Conservation (phyloP, 768 basidiomycete species). For the Russula griseocarnosa region DNA sequence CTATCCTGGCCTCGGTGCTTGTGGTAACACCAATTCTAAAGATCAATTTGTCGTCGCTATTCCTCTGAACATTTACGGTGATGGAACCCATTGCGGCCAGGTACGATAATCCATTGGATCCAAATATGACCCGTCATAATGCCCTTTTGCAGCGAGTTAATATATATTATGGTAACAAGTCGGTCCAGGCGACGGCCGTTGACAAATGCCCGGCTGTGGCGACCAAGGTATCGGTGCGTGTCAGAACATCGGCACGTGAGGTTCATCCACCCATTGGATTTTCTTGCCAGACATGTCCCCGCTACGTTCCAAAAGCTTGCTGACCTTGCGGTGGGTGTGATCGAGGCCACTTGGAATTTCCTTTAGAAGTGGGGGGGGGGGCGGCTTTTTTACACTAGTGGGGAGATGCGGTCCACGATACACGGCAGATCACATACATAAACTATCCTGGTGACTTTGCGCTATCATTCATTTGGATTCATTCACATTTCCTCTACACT, state of each 20-base stretch:
- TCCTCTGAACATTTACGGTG: background rate
- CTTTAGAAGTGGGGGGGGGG: background rate
- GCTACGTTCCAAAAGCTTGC: conserved; percentile 12
- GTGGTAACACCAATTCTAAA: no score
- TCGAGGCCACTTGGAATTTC: background rate
- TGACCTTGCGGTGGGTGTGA: conserved; percentile 1
- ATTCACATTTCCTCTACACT: background rate
- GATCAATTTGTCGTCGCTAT: background rate
- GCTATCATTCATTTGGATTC: background rate
- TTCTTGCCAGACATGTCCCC: conserved; percentile 23
- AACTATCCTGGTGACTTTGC: background rate
- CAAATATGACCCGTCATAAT: background rate
- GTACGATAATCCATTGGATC: conserved; percentile 3
- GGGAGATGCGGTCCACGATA: conserved; percentile 1
- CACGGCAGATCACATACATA: background rate
- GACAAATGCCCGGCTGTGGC: conserved; percentile 24
- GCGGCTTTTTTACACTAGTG: no score
- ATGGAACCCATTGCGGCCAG: conserved; percentile 1
- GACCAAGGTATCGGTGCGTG: conserved; percentile 21
- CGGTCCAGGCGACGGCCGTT: conserved; percentile 14
- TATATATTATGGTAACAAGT: conserved; percentile 6
- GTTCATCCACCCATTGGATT: background rate
- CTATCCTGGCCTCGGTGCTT: conserved; percentile 16
- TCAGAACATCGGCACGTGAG: background rate
- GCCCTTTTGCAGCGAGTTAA: conserved; percentile 12